Conservation (phyloP, 306 rosid genomes). For the Quercus variabilis region DNA sequence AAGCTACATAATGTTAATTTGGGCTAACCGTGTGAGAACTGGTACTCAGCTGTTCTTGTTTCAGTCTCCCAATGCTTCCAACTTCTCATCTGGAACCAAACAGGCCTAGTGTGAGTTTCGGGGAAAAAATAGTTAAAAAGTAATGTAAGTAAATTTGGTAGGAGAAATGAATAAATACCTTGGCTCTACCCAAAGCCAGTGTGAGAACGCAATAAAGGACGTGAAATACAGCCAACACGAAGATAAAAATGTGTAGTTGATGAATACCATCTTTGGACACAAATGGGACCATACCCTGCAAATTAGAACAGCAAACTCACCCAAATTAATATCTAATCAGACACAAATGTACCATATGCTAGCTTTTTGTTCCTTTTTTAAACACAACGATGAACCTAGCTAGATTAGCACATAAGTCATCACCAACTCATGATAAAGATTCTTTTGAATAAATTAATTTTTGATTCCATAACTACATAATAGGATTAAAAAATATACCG, state of each 20-base stretch:
- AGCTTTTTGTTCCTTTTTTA: not conserved
- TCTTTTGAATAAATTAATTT: not conserved
- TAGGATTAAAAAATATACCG: not conserved
- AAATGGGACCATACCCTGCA: constrained; percentile 64
- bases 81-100: constrained; percentile 61
- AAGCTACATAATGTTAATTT: not conserved
- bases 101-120: not conserved
- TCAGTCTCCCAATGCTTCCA: constrained; percentile 95
- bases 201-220: constrained; percentile 69
- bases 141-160: not conserved
- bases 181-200: constrained; percentile 61
- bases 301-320: not conserved
- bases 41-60: constrained; percentile 70
- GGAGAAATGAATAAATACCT: constrained; percentile 31
- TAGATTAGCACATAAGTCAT: too few species aligned
- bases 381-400: too few species aligned
- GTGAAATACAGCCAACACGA: constrained; percentile 69
- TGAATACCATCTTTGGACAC: constrained; percentile 66
- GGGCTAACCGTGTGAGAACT: constrained; percentile 76
- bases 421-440: too few species aligned
- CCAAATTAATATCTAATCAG: not conserved
- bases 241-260: constrained; percentile 84
- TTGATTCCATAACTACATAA: not conserved
- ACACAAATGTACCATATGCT: too few species aligned
- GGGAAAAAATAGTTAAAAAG: not conserved